phyloP scores from a whole-genome alignment of 2,329 filamentous ascomycete species.

The Sphaerostilbella broomeana region DNA sequence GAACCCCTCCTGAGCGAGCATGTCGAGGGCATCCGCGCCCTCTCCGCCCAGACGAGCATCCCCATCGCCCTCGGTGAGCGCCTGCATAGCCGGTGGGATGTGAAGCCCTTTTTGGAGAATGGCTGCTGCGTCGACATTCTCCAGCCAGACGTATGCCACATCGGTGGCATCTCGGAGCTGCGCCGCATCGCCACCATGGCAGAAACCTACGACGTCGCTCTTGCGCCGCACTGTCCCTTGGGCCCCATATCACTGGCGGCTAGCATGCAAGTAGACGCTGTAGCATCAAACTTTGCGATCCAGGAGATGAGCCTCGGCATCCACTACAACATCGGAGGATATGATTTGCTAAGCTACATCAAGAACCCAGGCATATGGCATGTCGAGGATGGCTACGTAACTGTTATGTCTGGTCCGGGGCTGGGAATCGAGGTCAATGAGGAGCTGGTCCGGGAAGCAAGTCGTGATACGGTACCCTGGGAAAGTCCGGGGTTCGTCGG shows the following conservation, averaged over 20 bases:
- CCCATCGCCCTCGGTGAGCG: slow-evolving; percentile 69
- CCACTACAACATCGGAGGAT: slow-evolving; percentile 65
- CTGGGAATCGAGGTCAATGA: slow-evolving; percentile 68
- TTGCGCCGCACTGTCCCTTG: slow-evolving; percentile 68
- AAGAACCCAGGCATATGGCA: slow-evolving; percentile 59
- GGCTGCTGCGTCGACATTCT: slow-evolving; percentile 62
- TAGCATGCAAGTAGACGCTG: slow-evolving; percentile 58
- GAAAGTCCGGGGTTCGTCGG: slow-evolving; percentile 59
- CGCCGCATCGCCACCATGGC: slow-evolving; percentile 63
- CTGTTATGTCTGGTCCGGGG: slow-evolving; percentile 52
- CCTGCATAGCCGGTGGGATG: slow-evolving; percentile 66
- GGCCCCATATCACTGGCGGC: slow-evolving; percentile 69
- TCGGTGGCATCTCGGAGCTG: slow-evolving; percentile 67
- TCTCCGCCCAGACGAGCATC: slow-evolving; percentile 42
- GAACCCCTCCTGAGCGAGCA: slow-evolving; percentile 68
- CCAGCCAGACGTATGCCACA: slow-evolving; percentile 66
- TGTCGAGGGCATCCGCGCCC: slow-evolving; percentile 44
- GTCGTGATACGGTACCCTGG: slow-evolving; percentile 57
- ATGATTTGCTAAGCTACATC: slow-evolving; percentile 61
- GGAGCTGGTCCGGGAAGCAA: slow-evolving; percentile 54
- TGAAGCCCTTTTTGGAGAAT: slow-evolving; percentile 64
- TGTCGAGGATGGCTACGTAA: slow-evolving; percentile 59
- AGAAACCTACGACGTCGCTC: slow-evolving; percentile 65
- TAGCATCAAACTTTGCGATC: slow-evolving; percentile 60
- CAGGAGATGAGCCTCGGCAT: slow-evolving; percentile 76